phyloP scores from a whole-genome alignment of 176 grass and related monocot genomes.

The Hsuehochloa calcarea region DNA sequence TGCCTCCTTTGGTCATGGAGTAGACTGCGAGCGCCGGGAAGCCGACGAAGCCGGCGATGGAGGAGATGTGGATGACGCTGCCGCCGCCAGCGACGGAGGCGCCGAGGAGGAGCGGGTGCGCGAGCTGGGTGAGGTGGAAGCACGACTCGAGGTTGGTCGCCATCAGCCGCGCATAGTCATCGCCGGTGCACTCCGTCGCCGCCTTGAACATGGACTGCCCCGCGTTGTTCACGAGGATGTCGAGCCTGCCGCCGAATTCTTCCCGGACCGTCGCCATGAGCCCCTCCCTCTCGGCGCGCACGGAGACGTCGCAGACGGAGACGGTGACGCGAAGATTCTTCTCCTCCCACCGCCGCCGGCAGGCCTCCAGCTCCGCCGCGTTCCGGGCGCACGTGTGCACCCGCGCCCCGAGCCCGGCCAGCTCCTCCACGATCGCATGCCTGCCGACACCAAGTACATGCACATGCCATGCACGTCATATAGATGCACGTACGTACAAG shows the following conservation, averaged over 20 bases:
- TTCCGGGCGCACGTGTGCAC: slow-evolving; percentile 44
- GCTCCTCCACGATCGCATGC: slow-evolving; percentile 43
- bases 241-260: slow-evolving; percentile 32
- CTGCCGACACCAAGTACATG: background rate
- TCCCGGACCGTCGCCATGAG: background rate
- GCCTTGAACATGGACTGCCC: background rate
- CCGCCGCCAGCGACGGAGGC: background rate
- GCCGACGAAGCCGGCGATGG: slow-evolving; percentile 23
- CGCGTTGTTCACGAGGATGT: slow-evolving; percentile 44
- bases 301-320: slow-evolving; percentile 46
- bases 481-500: background rate
- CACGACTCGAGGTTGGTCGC: slow-evolving; percentile 42
- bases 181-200: background rate
- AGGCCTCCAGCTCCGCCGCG: slow-evolving; percentile 33
- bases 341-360: slow-evolving; percentile 27
- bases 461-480: background rate
- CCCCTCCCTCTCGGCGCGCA: slow-evolving; percentile 3
- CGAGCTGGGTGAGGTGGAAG: slow-evolving; percentile 49
- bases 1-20: slow-evolving; percentile 38
- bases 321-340: background rate
- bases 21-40: slow-evolving; percentile 19
- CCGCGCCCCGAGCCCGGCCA: slow-evolving; percentile 16
- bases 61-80: slow-evolving; percentile 29
- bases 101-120: slow-evolving; percentile 9
- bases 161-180: slow-evolving; percentile 32